Evolutionary conservation across 257 asterid species (phyloP), one percentile per base, ranked within the genome.

Genomic region (Dorcoceras hygrometricum): DNA sequence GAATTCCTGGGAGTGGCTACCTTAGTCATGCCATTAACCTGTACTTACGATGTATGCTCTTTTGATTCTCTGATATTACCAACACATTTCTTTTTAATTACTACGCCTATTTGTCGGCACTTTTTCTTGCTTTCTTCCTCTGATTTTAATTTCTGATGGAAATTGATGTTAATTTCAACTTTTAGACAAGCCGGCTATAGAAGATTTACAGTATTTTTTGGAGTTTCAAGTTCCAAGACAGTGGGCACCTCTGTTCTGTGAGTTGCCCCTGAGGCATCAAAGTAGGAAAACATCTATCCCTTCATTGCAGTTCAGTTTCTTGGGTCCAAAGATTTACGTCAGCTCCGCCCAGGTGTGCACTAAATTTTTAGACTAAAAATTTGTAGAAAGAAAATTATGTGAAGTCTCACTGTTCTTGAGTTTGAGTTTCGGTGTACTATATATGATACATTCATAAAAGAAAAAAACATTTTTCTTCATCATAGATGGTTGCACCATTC

Each of bases 1-100:
- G 99, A 71, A 87, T 94, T 78, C 97, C 96, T 12, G 99, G 99
- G 77, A 94, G 96, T 64, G 99, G 99, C 71, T 94, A 90, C 80
- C 96, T 94, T 65, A 94, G 99, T 79, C 99, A 94, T 68, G 99
- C 97, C 63, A 94, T 94, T 63, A 94, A 94, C 81, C 81, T 94
- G 81, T 94, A 94, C 62, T 81, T 94, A 10, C 82, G 99, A 67
- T 93, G 99, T 93, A 80, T 71, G 94, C 71, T 66, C 36, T 61
- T 75, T 58, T 56, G 25, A 77, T 46, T 61, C 63, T 61, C 8
- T 70, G 59, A 28, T 63, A 48, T 59, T 39, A 70, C 53, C 65
- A 68, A 39, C 25, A 70, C 16, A 16, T 23, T 53, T 10, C 11
- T 51, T 66, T 58, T 34, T 31, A 2, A 6, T 34, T 34, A 9